phyloP scores from a whole-genome alignment of 192 early-diverging fungal species.

The Obelidium mucronatum region DNA sequence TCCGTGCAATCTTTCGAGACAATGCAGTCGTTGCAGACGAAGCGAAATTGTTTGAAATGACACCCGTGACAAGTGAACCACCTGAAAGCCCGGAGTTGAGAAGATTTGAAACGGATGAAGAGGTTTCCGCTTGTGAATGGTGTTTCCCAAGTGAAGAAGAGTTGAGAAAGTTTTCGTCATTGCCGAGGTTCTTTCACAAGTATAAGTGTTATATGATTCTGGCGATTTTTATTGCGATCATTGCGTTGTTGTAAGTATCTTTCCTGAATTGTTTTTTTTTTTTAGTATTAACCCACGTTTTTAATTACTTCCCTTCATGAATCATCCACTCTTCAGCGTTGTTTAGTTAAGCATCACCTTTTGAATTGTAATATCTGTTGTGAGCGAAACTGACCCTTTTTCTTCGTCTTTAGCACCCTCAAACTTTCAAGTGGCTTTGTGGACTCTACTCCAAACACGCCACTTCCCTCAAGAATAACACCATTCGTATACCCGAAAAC shows the following conservation, averaged over 20 bases:
- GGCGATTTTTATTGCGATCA: conserved; percentile 12
- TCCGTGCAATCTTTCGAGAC: conserved; percentile 54
- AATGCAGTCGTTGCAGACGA: conserved; percentile 65
- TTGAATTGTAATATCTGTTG: too few relatives aligned
- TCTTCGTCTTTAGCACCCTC: too few relatives aligned
- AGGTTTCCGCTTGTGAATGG: conserved; percentile 13
- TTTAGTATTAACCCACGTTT: background rate
- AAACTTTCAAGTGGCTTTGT: background rate
- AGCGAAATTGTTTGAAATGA: conserved; percentile 69
- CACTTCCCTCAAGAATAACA: too few relatives aligned
- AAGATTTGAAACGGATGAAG: background rate
- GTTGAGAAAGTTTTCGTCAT: background rate
- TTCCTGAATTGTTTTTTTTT: background rate
- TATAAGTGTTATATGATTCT: conserved; percentile 11
- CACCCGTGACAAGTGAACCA: conserved; percentile 55
- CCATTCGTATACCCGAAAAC: too few relatives aligned
- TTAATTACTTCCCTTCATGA: background rate
- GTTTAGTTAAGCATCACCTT: too few relatives aligned
- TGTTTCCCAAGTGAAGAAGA: conserved; percentile 16
- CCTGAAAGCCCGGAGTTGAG: conserved; percentile 20
- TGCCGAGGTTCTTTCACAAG: conserved; percentile 3
- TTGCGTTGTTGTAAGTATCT: conserved; percentile 26
- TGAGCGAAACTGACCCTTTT: too few relatives aligned
- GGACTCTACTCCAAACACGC: background rate
- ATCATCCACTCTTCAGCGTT: background rate